Base-by-base conservation (phyloP, 768 basidiomycete genomes). In the Boletus barrowsii region DNA sequence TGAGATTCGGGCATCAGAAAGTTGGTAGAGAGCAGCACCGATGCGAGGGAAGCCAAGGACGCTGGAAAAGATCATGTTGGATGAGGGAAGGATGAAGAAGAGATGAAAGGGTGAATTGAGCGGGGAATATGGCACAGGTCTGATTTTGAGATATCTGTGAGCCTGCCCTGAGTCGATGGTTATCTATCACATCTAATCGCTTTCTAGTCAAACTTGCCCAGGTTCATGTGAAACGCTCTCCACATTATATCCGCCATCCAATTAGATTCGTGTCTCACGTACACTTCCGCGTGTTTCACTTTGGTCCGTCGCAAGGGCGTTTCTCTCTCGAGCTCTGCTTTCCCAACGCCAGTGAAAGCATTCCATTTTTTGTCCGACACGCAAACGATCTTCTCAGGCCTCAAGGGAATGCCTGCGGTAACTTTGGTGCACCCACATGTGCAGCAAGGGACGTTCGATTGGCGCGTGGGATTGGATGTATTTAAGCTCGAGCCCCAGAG, bases 11-110 rank as follows among this genome's bases (percentile, higher is more conserved):
- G 50, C 24, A 7, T 3, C 13, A 20, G 42, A 11, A 30, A 51
- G 33, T 13, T 7, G n/a, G 3, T 35, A 63, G 18, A 15, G 52
- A 20, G 53, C 18, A 44, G 45, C 44, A 68, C 67, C 93, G 73
- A 95, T 93, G 67, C 93, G 88, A 66, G 93, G 93, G 76, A 91
- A 94, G 64, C 93, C 93, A 65, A 95, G 84, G 62, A 94, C 89
- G 68, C 89, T 88, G 57, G 90, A 93, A 43, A 72, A 67, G 56
- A 93, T 90, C 89, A 93, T 87, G 66, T 51, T 58, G 56, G 47
- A 55, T 56, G 62, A 62, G 59, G 45, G 60, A 45, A 46, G n/a
- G 37, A 36, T 17, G 7, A 36, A 36, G 35, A 29, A 29, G 47
- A 46, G 47, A 40, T 43, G 62, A 57, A 60, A 52, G 51, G 56